phyloP scores from a whole-genome alignment of 768 basidiomycete species.

The Filobasidium floriforme region DNA sequence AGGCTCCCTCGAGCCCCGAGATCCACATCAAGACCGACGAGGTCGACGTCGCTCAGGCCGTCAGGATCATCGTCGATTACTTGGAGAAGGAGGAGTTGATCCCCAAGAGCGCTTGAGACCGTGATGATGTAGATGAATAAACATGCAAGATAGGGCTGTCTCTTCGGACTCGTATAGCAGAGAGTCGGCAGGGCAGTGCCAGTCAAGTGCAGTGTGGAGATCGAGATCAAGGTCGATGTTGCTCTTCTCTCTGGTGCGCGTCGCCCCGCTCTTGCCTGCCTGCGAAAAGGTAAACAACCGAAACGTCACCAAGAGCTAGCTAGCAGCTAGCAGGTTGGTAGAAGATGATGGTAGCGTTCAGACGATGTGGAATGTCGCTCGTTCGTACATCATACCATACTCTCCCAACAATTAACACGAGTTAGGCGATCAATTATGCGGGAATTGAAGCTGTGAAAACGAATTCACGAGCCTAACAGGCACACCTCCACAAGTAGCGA shows the following conservation, averaged over 20 bases:
- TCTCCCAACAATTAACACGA: too few relatives aligned
- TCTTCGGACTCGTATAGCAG: not conserved
- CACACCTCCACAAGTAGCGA: too few relatives aligned
- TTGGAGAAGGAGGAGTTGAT: constrained; percentile 53
- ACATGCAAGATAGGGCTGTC: not conserved
- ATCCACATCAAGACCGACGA: constrained; percentile 86
- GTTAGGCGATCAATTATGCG: too few relatives aligned
- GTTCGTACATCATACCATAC: too few relatives aligned
- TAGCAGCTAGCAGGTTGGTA: too few relatives aligned
- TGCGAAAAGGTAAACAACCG: not conserved
- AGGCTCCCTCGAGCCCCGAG: constrained; percentile 74
- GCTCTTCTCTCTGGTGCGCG: not conserved
- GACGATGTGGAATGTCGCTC: too few relatives aligned
- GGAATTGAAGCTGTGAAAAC: too few relatives aligned
- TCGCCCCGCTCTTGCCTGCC: not conserved
- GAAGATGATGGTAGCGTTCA: too few relatives aligned
- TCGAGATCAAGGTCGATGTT: not conserved
- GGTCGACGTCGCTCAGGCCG: constrained; percentile 66
- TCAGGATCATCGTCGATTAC: constrained; percentile 70
- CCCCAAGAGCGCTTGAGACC: constrained; percentile 4
- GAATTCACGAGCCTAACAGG: too few relatives aligned
- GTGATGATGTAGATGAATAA: too few relatives aligned
- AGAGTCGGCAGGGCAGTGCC: too few relatives aligned
- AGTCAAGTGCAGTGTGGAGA: not conserved
- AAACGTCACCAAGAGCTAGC: not conserved